These are phyloP conservation scores for Vitis labrusca DNA, from an alignment of 164 flowering plant genomes.

Conservation along the genomic window DNA sequence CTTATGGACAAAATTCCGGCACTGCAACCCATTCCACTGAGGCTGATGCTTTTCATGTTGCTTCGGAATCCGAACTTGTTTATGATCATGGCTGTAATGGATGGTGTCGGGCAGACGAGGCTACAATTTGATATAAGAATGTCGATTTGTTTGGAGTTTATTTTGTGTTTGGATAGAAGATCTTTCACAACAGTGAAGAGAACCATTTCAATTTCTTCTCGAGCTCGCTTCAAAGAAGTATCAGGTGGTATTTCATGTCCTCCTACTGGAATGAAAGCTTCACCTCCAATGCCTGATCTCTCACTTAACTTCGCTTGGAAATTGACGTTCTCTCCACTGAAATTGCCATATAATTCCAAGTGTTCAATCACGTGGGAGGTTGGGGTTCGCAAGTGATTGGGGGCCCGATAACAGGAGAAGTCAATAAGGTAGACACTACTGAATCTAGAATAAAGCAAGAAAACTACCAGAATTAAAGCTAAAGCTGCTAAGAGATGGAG, in stretches of 20 bases:
- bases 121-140: conserved; percentile 62
- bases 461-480: conserved; percentile 4
- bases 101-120: conserved; percentile 63
- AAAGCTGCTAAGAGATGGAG: conserved; percentile 18
- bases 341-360: not conserved
- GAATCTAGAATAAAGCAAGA: conserved; percentile 20
- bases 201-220: conserved; percentile 36
- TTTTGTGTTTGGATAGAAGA: conserved; percentile 42
- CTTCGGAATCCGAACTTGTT: conserved; percentile 55
- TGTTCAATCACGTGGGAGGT: conserved; percentile 39
- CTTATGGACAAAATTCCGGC: conserved; percentile 51
- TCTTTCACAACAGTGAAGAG: conserved; percentile 39
- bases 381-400: conserved; percentile 32
- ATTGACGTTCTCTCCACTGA: conserved; percentile 21
- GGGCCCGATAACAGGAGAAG: conserved; percentile 48
- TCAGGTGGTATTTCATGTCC: conserved; percentile 37
- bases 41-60: conserved; percentile 46
- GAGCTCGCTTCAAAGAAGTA: conserved; percentile 16
- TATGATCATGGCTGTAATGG: conserved; percentile 50
- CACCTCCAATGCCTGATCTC: conserved; percentile 50
- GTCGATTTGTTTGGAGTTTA: conserved; percentile 49
- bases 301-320: conserved; percentile 31
- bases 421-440: conserved; percentile 50
- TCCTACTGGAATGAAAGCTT: conserved; percentile 32
- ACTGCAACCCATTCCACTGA: conserved; percentile 82